phyloP scores from a whole-genome alignment of 345 rosid genomes.

The Hypericum androsaemum region DNA sequence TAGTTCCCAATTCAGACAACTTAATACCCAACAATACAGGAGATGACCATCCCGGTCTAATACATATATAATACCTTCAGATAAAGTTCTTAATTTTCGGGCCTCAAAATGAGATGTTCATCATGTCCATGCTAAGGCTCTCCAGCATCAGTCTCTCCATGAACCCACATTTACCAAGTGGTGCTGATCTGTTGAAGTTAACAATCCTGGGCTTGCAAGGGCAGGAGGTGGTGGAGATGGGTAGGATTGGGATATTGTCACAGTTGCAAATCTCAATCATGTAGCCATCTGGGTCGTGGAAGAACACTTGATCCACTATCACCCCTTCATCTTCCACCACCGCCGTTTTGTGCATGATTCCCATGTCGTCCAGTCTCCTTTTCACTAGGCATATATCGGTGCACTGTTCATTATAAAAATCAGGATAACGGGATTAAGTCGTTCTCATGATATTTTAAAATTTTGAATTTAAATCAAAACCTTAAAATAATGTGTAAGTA shows the following conservation, averaged over 20 bases:
- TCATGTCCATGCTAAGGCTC: slow-evolving; percentile 50
- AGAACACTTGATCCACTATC: slow-evolving; percentile 46
- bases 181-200: slow-evolving; percentile 27
- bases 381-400: slow-evolving; percentile 37
- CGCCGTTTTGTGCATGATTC: slow-evolving; percentile 37
- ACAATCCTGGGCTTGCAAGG: slow-evolving; percentile 21
- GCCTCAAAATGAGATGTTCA: slow-evolving; percentile 38
- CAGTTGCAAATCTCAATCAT: slow-evolving; percentile 56
- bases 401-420: slow-evolving; percentile 19
- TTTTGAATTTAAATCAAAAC: background rate
- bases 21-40: too few relatives aligned
- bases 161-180: slow-evolving; percentile 27
- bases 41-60: background rate
- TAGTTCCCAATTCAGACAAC: too few relatives aligned
- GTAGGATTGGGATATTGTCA: slow-evolving; percentile 38
- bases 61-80: background rate
- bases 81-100: background rate
- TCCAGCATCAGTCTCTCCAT: slow-evolving; percentile 50
- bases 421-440: background rate
- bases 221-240: slow-evolving; percentile 31
- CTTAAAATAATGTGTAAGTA: background rate
- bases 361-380: slow-evolving; percentile 38
- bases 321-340: slow-evolving; percentile 42
- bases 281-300: slow-evolving; percentile 61
- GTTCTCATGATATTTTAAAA: background rate